phyloP scores from a whole-genome alignment of 805 yeast genomes.

The Tetrapisispora arboricola region DNA sequence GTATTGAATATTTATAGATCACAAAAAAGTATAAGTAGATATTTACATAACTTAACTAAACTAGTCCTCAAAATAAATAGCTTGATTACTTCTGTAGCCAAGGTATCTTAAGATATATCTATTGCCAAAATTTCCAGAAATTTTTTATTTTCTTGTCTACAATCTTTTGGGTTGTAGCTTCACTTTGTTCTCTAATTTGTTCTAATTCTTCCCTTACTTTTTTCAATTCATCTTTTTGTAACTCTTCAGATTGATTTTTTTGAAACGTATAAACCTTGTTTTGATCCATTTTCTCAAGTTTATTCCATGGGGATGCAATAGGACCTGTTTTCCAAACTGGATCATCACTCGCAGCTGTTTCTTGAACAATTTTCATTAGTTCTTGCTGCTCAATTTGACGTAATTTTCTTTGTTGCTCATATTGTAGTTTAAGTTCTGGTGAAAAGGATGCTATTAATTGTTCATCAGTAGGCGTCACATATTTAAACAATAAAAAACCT shows the following conservation, averaged over 20 bases:
- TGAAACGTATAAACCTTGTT: slow-evolving; percentile 35
- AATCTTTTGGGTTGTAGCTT: slow-evolving; percentile 28
- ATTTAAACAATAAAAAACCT: slow-evolving; percentile 64
- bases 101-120: too few relatives aligned
- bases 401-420: slow-evolving; percentile 51
- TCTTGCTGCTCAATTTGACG: slow-evolving; percentile 61
- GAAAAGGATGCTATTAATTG: slow-evolving; percentile 61
- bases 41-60: too few relatives aligned
- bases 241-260: slow-evolving; percentile 29
- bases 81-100: too few relatives aligned
- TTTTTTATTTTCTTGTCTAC: slow-evolving; percentile 19
- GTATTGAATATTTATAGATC: too few relatives aligned
- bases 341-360: slow-evolving; percentile 56
- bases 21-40: too few relatives aligned
- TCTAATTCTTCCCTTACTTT: slow-evolving; percentile 31
- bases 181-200: slow-evolving; percentile 32
- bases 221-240: slow-evolving; percentile 26
- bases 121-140: slow-evolving; percentile 28
- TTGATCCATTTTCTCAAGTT: slow-evolving; percentile 18
- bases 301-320: slow-evolving; percentile 58
- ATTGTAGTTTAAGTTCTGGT: slow-evolving; percentile 73
- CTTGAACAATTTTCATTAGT: slow-evolving; percentile 53
- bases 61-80: too few relatives aligned
- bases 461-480: slow-evolving; percentile 79
- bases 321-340: slow-evolving; percentile 80